These are phyloP conservation scores for Capsicum chinense DNA, from an alignment of 257 asterid species.

Conservation along the genomic window DNA sequence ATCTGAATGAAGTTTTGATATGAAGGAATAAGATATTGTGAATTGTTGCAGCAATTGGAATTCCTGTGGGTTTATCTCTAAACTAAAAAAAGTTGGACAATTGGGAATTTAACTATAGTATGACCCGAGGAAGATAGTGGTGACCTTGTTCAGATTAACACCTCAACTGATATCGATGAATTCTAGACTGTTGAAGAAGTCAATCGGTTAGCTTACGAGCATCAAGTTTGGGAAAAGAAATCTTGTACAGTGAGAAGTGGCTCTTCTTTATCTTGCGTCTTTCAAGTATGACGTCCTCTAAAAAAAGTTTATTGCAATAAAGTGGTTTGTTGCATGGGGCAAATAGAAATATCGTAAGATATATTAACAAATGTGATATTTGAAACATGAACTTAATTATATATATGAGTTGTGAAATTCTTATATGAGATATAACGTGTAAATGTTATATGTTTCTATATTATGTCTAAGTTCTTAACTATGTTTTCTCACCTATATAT, in stretches of 20 bases:
- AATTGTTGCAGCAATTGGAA: background rate
- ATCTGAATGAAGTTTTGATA: background rate
- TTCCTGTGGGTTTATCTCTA: background rate
- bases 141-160: slow-evolving; percentile 7
- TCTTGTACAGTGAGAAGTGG: background rate
- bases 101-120: background rate
- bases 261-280: background rate
- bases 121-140: background rate
- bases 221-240: background rate
- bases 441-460: background rate
- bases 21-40: background rate
- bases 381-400: background rate
- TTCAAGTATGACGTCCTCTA: background rate
- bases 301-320: background rate
- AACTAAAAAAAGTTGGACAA: background rate
- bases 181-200: slow-evolving; percentile 16
- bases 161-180: background rate
- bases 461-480: background rate
- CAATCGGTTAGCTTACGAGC: background rate
- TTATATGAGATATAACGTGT: background rate
- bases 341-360: background rate
- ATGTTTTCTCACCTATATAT: background rate
- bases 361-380: background rate
- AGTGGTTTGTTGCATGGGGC: background rate
- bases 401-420: background rate